These are phyloP conservation scores for Starmerella floris DNA, from an alignment of 805 yeast genomes.

Conservation along the genomic window DNA sequence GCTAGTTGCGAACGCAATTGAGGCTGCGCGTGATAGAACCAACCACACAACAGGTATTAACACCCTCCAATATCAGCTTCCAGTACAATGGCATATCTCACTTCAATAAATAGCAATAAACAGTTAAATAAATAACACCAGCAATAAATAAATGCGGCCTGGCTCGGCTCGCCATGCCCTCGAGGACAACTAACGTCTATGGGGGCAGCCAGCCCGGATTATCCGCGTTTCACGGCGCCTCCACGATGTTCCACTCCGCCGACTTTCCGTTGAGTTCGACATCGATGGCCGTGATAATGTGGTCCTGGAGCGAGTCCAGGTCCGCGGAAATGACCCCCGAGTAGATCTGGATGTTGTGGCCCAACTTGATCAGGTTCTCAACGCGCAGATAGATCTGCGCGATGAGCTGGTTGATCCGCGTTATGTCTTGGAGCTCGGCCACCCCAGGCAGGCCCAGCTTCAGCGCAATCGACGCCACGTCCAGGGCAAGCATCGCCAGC, in stretches of 20 bases:
- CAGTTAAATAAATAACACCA: background rate
- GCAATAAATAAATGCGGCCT: background rate
- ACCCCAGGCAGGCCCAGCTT: slow-evolving; percentile 22
- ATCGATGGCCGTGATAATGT: slow-evolving; percentile 20
- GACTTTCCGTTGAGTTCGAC: slow-evolving; percentile 26
- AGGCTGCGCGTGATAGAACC: no score
- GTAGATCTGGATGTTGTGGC: slow-evolving; percentile 18
- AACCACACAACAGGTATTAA: no score
- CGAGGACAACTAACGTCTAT: no score
- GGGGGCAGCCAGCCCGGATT: no score
- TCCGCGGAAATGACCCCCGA: slow-evolving; percentile 17
- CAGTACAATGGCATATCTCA: no score
- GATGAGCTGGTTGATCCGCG: slow-evolving; percentile 22
- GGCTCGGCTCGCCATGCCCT: background rate
- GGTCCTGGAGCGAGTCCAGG: slow-evolving; percentile 21
- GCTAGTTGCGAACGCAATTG: no score
- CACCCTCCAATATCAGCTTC: no score
- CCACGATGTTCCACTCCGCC: slow-evolving; percentile 28
- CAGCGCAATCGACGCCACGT: slow-evolving; percentile 23
- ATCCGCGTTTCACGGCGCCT: no score
- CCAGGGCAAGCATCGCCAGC: slow-evolving; percentile 26
- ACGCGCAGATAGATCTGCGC: slow-evolving; percentile 25
- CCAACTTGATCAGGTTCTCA: slow-evolving; percentile 17
- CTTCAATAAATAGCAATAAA: background rate
- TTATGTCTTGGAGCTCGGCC: slow-evolving; percentile 14